These are phyloP conservation scores for Oropetium thomaeum DNA, from an alignment of 176 grass and related monocot genomes.

Conservation along the genomic window DNA sequence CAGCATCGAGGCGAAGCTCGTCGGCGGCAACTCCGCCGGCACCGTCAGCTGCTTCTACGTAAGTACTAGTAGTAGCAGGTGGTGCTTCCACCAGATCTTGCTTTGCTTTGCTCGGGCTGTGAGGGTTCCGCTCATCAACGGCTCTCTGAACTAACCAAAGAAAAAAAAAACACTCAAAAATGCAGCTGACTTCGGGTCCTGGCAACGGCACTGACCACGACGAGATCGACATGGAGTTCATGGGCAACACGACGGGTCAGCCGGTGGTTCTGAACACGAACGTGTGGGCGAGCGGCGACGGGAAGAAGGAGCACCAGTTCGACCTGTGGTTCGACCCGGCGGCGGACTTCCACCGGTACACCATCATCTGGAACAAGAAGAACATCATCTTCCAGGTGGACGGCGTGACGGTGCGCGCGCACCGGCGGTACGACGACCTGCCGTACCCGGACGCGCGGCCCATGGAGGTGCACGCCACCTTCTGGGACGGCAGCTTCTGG, in stretches of 20 bases:
- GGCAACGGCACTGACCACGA: conserved; percentile 34
- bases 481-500: conserved; percentile 89
- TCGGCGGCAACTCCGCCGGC: conserved; percentile 54
- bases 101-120: too few relatives aligned
- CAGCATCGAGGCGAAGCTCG: conserved; percentile 45
- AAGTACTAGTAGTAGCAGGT: too few relatives aligned
- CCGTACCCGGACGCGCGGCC: conserved; percentile 8
- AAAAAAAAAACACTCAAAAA: too few relatives aligned
- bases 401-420: neutral
- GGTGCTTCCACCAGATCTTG: too few relatives aligned
- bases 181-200: conserved; percentile 18
- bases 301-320: conserved; percentile 63
- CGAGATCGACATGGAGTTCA: conserved; percentile 66
- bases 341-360: conserved; percentile 49
- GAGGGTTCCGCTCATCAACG: too few relatives aligned
- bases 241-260: conserved; percentile 28
- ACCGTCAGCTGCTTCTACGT: conserved; percentile 43
- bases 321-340: conserved; percentile 56
- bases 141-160: too few relatives aligned
- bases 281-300: conserved; percentile 52
- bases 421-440: conserved; percentile 51
- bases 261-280: conserved; percentile 52
- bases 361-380: conserved; percentile 42
- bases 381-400: conserved; percentile 65
- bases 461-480: conserved; percentile 43